These are phyloP conservation scores for Fusarium nurragi DNA, from an alignment of 2,329 filamentous ascomycete species.

Conservation along the genomic window DNA sequence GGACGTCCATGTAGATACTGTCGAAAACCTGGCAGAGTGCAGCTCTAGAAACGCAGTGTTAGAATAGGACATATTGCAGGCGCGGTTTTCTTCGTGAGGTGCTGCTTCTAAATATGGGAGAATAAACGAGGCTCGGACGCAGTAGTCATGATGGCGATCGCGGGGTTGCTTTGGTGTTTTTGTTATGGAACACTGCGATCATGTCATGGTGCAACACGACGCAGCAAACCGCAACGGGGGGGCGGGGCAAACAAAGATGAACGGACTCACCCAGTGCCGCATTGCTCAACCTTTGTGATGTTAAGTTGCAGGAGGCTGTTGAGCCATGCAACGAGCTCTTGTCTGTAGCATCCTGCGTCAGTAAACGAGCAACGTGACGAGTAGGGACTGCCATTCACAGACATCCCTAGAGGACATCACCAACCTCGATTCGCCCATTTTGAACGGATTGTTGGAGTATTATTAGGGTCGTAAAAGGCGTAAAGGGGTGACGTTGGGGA, in stretches of 20 bases:
- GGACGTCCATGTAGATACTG: constrained; percentile 95
- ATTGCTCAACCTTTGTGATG: constrained; percentile 98
- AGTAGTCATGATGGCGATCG: constrained; percentile 11
- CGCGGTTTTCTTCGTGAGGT: neutral
- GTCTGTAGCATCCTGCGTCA: constrained; percentile 66
- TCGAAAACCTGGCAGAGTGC: constrained; percentile 98
- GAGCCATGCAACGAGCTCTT: constrained; percentile 95
- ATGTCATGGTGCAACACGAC: constrained; percentile 33
- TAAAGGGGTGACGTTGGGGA: constrained; percentile 1
- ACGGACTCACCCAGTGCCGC: constrained; percentile 84
- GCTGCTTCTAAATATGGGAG: neutral
- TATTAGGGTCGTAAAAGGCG: constrained; percentile 23
- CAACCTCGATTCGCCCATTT: constrained; percentile 61
- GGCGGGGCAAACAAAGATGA: constrained; percentile 47
- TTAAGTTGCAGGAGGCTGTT: constrained; percentile 98
- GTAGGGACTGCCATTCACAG: constrained; percentile 1
- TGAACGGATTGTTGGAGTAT: constrained; percentile 45
- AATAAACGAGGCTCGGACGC: neutral
- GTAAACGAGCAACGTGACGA: constrained; percentile 6
- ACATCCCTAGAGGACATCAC: constrained; percentile 28
- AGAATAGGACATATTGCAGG: constrained; percentile 3
- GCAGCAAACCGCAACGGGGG: constrained; percentile 34
- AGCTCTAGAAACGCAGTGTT: constrained; percentile 67
- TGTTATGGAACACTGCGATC: constrained; percentile 25
- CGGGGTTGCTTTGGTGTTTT: constrained; percentile 27